Conservation (phyloP, 2,329 filamentous ascomycete species). For the Trichoderma atrobrunneum region DNA sequence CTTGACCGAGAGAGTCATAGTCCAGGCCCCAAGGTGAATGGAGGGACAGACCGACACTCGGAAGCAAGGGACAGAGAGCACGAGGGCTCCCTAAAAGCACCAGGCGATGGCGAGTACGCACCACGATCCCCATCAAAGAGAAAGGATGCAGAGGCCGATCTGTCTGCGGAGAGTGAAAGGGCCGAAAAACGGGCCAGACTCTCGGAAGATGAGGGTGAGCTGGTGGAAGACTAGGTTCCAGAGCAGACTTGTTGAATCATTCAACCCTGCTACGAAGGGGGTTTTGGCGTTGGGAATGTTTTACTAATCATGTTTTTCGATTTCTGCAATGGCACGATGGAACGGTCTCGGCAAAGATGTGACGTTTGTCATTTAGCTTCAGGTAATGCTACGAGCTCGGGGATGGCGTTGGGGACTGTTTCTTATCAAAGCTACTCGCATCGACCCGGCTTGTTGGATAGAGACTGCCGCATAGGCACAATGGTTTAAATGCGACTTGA, state of each 20-base stretch:
- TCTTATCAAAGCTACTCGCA: slow-evolving; percentile 1
- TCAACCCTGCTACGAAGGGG: neutral
- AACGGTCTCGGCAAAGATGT: slow-evolving; percentile 1
- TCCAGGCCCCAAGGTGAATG: slow-evolving; percentile 42
- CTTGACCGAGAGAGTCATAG: slow-evolving; percentile 50
- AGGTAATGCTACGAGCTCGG: slow-evolving; percentile 3
- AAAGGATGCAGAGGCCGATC: slow-evolving; percentile 39
- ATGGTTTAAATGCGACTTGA: neutral
- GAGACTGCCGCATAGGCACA: slow-evolving; percentile 18
- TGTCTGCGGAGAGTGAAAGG: slow-evolving; percentile 33
- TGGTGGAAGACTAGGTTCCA: slow-evolving; percentile 35
- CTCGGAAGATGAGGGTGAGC: slow-evolving; percentile 50
- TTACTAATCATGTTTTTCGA: neutral
- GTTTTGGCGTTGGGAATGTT: slow-evolving; percentile 13
- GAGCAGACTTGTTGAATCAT: neutral
- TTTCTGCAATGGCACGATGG: neutral
- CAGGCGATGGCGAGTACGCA: slow-evolving; percentile 31
- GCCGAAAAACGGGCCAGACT: slow-evolving; percentile 45
- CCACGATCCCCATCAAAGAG: slow-evolving; percentile 42
- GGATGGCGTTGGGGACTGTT: slow-evolving; percentile 7
- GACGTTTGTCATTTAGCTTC: neutral
- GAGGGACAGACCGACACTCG: slow-evolving; percentile 33
- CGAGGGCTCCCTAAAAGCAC: slow-evolving; percentile 34
- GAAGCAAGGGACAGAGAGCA: slow-evolving; percentile 29
- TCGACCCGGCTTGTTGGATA: slow-evolving; percentile 14